A percentile compares a stretch with the other conserved stretches of the same genome.
Conservation (phyloP, 192 early-diverging fungal genomes). For the Linnemannia hyalina region DNA sequence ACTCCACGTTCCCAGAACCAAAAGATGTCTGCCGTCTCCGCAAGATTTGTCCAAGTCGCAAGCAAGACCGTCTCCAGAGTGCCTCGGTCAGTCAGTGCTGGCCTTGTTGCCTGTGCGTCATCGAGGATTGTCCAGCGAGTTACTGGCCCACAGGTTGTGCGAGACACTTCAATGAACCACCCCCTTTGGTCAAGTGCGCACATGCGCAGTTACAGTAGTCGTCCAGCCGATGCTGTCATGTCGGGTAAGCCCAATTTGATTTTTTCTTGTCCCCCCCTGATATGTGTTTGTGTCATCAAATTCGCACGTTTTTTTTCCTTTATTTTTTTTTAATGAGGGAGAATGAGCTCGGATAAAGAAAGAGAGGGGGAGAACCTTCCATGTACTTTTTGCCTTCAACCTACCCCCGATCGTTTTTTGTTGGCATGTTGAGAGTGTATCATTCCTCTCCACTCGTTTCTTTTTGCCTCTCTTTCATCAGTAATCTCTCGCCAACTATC, state of each 20-base stretch:
- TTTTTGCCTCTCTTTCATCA: too few relatives aligned
- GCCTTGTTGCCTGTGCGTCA: constrained; percentile 19
- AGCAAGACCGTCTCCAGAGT: constrained; percentile 20
- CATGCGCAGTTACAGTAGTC: constrained; percentile 50
- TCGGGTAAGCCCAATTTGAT: constrained; percentile 43
- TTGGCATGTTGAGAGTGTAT: too few relatives aligned
- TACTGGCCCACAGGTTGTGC: background rate
- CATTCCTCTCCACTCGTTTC: too few relatives aligned
- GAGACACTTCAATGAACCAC: background rate
- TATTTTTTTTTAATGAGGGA: background rate
- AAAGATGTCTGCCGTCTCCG: constrained; percentile 27
- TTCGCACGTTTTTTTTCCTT: background rate
- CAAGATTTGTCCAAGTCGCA: constrained; percentile 39
- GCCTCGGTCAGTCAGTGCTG: constrained; percentile 17
- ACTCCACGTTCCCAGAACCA: constrained; percentile 11
- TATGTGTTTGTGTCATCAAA: background rate
- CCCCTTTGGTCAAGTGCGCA: background rate
- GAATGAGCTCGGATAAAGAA: too few relatives aligned
- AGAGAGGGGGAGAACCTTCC: too few relatives aligned
- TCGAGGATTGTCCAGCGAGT: constrained; percentile 5
- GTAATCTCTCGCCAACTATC: too few relatives aligned
- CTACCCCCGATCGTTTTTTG: too few relatives aligned
- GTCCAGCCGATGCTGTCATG: constrained; percentile 45
- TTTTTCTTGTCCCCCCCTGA: background rate
- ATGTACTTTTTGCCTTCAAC: too few relatives aligned